These are phyloP conservation scores for Arthroderma uncinatum DNA, from an alignment of 2,329 filamentous ascomycete genomes.

Conservation along the genomic window DNA sequence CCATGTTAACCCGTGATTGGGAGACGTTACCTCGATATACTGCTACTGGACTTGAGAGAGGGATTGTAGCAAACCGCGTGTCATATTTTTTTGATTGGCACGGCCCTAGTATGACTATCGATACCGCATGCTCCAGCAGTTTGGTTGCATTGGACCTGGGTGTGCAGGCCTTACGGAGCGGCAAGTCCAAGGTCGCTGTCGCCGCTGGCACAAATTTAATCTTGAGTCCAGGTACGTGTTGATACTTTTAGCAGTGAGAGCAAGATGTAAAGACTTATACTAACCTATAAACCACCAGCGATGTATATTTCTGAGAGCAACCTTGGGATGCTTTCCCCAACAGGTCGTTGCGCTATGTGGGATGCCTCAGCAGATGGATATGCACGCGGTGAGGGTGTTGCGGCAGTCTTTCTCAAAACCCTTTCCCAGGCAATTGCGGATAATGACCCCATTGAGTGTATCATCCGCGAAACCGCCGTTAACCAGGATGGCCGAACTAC, in stretches of 20 bases:
- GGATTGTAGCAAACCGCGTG: constrained; percentile 10
- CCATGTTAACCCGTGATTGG: constrained; percentile 17
- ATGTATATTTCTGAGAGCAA: constrained; percentile 20
- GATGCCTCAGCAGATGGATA: constrained; percentile 34
- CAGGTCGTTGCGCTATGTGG: constrained; percentile 20
- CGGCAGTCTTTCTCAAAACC: constrained; percentile 30
- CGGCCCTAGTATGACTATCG: constrained; percentile 13
- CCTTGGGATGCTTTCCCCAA: constrained; percentile 26
- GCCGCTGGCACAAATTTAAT: constrained; percentile 23
- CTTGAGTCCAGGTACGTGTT: constrained; percentile 11
- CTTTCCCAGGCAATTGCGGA: constrained; percentile 31
- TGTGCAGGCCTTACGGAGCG: constrained; percentile 11
- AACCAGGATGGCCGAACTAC: constrained; percentile 33
- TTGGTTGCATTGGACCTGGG: constrained; percentile 13
- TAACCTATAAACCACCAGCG: not conserved
- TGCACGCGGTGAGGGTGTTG: constrained; percentile 35
- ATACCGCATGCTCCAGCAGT: constrained; percentile 16
- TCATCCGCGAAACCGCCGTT: constrained; percentile 30
- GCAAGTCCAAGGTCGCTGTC: constrained; percentile 13
- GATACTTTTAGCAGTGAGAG: not conserved
- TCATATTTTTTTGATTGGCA: constrained; percentile 12
- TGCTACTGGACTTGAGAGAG: constrained; percentile 6
- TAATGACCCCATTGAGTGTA: constrained; percentile 32
- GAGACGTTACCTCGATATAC: constrained; percentile 16
- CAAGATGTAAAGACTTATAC: not conserved